Evolutionary conservation across 2,329 filamentous ascomycete species (phyloP), one percentile per base, ranked within the genome.

Genomic region (Neofusicoccum cordaticola): DNA sequence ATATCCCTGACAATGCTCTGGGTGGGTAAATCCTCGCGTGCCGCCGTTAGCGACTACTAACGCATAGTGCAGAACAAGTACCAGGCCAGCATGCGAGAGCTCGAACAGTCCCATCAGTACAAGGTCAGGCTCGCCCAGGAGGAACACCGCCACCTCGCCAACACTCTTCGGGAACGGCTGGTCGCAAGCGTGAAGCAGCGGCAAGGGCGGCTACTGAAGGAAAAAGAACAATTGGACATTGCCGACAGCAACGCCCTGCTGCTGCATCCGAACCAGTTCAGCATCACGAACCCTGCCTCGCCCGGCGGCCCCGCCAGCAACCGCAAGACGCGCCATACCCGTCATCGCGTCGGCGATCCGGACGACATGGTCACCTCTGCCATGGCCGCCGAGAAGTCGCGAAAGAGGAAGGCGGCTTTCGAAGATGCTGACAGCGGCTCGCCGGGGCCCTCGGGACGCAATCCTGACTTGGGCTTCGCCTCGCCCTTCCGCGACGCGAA

Each of bases 1-100:
- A 88, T 90, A 68, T 88, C 93, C 71, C 80, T 98, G 73, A 89
- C 90, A 6, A 86, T 89, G 73, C 86, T 96, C 69, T 90, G 90
- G 84, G 95, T 97, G 83, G 73, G 86, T 63, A 35, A 41, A 22
- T 35, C 5, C 34, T 22, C 17, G 39, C 48, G 27, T 37, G n/a
- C 61, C 3, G 3, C 22, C n/a, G 15, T 11, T 9, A 19, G 7
- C 34, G 27, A 19, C 52, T 19, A 64, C 72, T 72, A 65, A 74
- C 56, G 22, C 44, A 19, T 19, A 11, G 17, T 58, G 35, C 62
- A 88, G 86, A 83, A 85, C 71, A 83, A 84, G 64, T 84, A 88
- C 73, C 79, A 85, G 66, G 81, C 82, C 64, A 81, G 79, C 42
- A 79, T 86, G 39, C 81, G 83, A 66, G 81, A 86, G 67, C 80